Conservation (phyloP, 2,329 filamentous ascomycete genomes). For the Botrytis fabae region DNA sequence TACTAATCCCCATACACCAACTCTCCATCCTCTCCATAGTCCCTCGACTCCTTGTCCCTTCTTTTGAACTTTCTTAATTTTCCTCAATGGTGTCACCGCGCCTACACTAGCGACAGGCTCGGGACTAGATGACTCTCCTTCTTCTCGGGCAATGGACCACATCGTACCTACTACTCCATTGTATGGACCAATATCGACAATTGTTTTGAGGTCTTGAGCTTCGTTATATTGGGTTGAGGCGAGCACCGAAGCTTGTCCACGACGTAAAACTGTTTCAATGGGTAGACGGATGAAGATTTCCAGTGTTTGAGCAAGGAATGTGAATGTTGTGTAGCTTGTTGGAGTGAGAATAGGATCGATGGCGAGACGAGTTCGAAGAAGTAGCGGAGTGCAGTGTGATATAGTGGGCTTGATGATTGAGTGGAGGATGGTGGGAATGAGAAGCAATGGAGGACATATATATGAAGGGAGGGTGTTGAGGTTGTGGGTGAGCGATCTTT, state of each 20-base stretch:
- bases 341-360: slow-evolving; percentile 83
- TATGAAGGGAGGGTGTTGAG: slow-evolving; percentile 78
- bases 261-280: slow-evolving; percentile 84
- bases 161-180: slow-evolving; percentile 88
- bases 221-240: slow-evolving; percentile 33
- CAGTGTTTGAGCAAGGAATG: slow-evolving; percentile 75
- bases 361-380: slow-evolving; percentile 80
- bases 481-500: slow-evolving; percentile 70
- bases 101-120: slow-evolving; percentile 12
- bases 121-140: slow-evolving; percentile 61
- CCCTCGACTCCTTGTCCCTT: slow-evolving; percentile 57
- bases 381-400: slow-evolving; percentile 77
- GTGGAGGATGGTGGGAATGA: slow-evolving; percentile 84
- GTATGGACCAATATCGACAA: slow-evolving; percentile 80
- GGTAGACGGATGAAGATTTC: slow-evolving; percentile 88
- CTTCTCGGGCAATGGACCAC: slow-evolving; percentile 80
- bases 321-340: slow-evolving; percentile 75
- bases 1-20: slow-evolving; percentile 57
- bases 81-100: slow-evolving; percentile 23
- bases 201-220: slow-evolving; percentile 52
- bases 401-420: slow-evolving; percentile 81
- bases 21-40: slow-evolving; percentile 57
- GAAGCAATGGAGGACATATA: slow-evolving; percentile 66
- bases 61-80: slow-evolving; percentile 25
- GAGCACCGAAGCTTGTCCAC: slow-evolving; percentile 79